Evolutionary conservation across 2,329 filamentous ascomycete genomes (phyloP), one percentile per base, ranked within the genome.

Genomic region (Fusarium piperis): DNA sequence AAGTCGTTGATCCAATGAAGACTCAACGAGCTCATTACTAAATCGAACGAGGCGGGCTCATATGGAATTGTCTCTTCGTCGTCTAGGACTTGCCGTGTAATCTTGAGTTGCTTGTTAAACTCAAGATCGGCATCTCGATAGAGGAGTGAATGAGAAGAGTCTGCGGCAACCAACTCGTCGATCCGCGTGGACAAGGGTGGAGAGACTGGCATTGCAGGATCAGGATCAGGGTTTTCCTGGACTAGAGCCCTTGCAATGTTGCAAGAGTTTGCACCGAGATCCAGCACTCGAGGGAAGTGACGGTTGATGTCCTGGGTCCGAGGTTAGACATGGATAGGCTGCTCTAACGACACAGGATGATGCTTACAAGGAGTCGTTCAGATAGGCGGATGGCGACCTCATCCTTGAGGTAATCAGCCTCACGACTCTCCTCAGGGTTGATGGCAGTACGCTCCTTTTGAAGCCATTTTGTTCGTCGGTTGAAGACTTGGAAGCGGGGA

Each of bases 1-100:
- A 99, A 89, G 80, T 99, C 94, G 80, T 99, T 99, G 85, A 98
- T 93, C 96, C 96, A 99, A 82, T 99, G 96, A 79, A 99, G 86
- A 64, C 93, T 95, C 65, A 97, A 84, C 62, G 93, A 97, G 79
- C 94, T 97, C 69, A 99, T 85, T 12, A 98, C 93, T 7, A 97
- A 90, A 79, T 98, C 95, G 80, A 98, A 98, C 4, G 91, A 90
- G 72, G 91, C 88, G 6, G 92, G 84, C 53, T 89, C 89, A 79
- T 92, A 98, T 0, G 94, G 94, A 0, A 98, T 84, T 3, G 89
- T 87, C 61, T 95, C 94, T 58, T 92, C 90, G 72, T 92, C 89
- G 1, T 88, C 82, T n/a, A 98, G 85, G 6, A 97, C 90, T 41
- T 93, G 87, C 18, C 95, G 90, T 4, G 88, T 90, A 70, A 98